Percentiles rank a stretch among this genome's conserved stretches.
These are phyloP conservation scores for Pyrenopolyporus hunteri DNA, from an alignment of 495 filamentous ascomycete species.

Conservation along the genomic window DNA sequence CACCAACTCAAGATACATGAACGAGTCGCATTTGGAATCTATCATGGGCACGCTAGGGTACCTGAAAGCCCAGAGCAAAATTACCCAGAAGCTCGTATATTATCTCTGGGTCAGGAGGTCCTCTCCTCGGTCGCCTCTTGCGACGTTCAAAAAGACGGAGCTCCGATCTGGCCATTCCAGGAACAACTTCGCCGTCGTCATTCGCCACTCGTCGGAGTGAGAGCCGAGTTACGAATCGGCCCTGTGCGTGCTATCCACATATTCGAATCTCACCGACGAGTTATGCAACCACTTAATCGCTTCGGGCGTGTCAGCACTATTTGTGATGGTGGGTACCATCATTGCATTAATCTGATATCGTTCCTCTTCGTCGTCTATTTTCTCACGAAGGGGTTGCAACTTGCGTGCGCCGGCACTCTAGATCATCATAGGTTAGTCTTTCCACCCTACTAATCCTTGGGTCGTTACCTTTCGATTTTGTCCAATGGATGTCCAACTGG, in stretches of 20 bases:
- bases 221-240: not conserved
- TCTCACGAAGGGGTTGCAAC: slow-evolving; percentile 8
- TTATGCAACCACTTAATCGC: not conserved
- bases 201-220: slow-evolving; percentile 45
- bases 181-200: slow-evolving; percentile 88
- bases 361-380: slow-evolving; percentile 14
- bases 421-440: slow-evolving; percentile 18
- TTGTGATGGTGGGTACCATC: slow-evolving; percentile 16
- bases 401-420: not conserved
- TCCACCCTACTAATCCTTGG: slow-evolving; percentile 15
- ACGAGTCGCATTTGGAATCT: slow-evolving; percentile 68
- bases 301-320: not conserved
- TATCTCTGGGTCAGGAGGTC: slow-evolving; percentile 72
- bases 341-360: slow-evolving; percentile 4
- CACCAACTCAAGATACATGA: slow-evolving; percentile 88
- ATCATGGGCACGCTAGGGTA: slow-evolving; percentile 86
- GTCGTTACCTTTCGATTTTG: slow-evolving; percentile 2
- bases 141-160: slow-evolving; percentile 65
- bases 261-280: not conserved
- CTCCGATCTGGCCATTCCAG: slow-evolving; percentile 72
- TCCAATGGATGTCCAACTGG: slow-evolving; percentile 3
- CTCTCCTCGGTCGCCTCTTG: slow-evolving; percentile 23
- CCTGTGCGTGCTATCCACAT: not conserved
- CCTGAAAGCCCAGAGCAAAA: slow-evolving; percentile 65
- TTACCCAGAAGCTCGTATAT: slow-evolving; percentile 83